Conservation (phyloP, 2,329 filamentous ascomycete species). For the Fusarium anguioides region DNA sequence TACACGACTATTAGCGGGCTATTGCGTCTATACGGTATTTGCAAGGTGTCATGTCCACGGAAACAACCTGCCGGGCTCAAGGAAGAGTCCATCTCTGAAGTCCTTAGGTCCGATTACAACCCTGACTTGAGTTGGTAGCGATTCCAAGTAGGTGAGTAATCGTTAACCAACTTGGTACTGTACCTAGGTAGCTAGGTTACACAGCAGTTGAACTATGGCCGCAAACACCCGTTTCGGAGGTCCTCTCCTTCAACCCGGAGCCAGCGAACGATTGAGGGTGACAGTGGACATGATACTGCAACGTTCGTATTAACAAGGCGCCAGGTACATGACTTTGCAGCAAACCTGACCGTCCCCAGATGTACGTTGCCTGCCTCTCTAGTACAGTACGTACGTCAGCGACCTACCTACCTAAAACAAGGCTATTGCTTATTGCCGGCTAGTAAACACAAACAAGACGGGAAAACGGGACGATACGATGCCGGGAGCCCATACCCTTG, state of each 20-base stretch:
- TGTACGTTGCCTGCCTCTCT: constrained; percentile 15
- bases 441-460: neutral
- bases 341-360: constrained; percentile 17
- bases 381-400: neutral
- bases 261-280: neutral
- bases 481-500: constrained; percentile 10
- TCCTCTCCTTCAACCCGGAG: neutral
- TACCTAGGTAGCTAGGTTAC: constrained; percentile 18
- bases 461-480: constrained; percentile 5
- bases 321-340: constrained; percentile 8
- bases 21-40: neutral
- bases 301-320: neutral
- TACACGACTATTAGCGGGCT: neutral
- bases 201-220: constrained; percentile 14
- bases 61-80: constrained; percentile 3
- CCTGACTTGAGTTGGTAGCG: neutral
- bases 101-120: neutral
- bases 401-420: too few species aligned
- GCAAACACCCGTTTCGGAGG: constrained; percentile 16
- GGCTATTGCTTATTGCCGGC: neutral
- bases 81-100: neutral
- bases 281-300: neutral
- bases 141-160: neutral
- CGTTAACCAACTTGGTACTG: too few species aligned
- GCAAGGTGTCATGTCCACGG: constrained; percentile 9